Base-by-base conservation (phyloP, 73 alveolate species). In the Tetrahymena elliotti region DNA sequence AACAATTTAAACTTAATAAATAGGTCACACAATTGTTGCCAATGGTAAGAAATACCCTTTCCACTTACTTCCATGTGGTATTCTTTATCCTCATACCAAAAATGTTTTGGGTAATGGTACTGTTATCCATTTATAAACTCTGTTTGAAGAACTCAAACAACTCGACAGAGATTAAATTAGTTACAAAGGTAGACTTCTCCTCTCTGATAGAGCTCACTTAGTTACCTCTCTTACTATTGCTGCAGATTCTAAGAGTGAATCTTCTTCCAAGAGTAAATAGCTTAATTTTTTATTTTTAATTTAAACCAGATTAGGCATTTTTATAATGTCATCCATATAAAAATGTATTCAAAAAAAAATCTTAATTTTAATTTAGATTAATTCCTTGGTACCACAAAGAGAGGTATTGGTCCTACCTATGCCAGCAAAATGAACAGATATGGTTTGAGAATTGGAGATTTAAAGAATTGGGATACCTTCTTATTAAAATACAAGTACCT, bases 401-500 rank as follows among this genome's bases (percentile, higher is more conserved):
- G 99, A 93, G 99, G 99, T 41, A 99, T 99, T 38, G 99, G 99
- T 52, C 99, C 99, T 0, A 95, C 99, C 38, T 99, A 99, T 93
- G 97, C 99, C 16, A 95, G 99, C 84, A 98, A 97, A 93, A 98
- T 98, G 34, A 96, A 96, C 92, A 93, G 99, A 96, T 93, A 94
- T 84, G 99, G 99, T 27, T 95, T 98, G 24, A 97, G 99, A 97
- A 96, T 98, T 2, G 99, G 99, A 16, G 99, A 98, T 93, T 97
- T 98, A 40, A 38, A 84, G 33, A 98, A 98, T 94, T 98, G 98
- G 99, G 98, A 98, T 40, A 93, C 96, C 24, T 98, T 98, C 93
- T 95, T 84, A 35, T 95, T 97, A 52, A 97, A 97, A 93, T 97
- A 97, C 95, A 84, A 88, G 82, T 34, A 88, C 18, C 93, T 94